Evolutionary conservation across 768 basidiomycete genomes (phyloP), one percentile per base, ranked within the genome.

Genomic region (Asterophora parasitica): DNA sequence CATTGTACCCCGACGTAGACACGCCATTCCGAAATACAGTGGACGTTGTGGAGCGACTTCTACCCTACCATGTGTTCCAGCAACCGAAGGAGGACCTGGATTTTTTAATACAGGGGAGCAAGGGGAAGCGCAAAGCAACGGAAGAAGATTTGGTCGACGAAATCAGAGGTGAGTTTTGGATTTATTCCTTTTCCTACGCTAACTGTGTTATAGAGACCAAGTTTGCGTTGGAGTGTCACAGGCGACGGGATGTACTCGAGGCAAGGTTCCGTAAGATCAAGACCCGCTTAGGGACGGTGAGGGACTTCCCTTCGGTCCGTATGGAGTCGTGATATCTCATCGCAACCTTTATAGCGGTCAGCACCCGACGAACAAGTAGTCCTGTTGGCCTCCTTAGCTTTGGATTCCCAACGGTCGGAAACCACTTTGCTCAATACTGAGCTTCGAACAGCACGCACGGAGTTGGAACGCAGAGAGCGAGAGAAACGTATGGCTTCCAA

Each of bases 41-140:
- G 4, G 89, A 92, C 59, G 83, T 73, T 2, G 71, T 89, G 17
- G 74, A 78, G n/a, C 76, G 88, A 42, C 71, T 92, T 16, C 69
- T 91, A 16, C 88, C 89, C 0, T 91, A 88, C 57, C 89, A 92
- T 58, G 65, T 91, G 42, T 88, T 83, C 54, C 85, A 85, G 53
- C 84, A 88, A 50, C 88, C 88, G 0, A 66, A 65, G 48, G 82
- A 84, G 37, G 89, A 92, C 54, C 54, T 88, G 53, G 62, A 67
- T 28, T 17, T 46, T 9, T 17, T 68, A 42, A 52, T 57, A 33
- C 49, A 56, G 23, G 59, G 71, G 27, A 54, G 61, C 41, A 87
- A 87, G 61, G 82, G 83, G 10, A 88, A 88, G 60, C 74, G 71
- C 48, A 87, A 78, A 56, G 83, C 78, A 3, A 70, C 62, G 13